These are phyloP conservation scores for Fusarium decemcellulare DNA, from an alignment of 2,329 filamentous ascomycete species.

Conservation along the genomic window DNA sequence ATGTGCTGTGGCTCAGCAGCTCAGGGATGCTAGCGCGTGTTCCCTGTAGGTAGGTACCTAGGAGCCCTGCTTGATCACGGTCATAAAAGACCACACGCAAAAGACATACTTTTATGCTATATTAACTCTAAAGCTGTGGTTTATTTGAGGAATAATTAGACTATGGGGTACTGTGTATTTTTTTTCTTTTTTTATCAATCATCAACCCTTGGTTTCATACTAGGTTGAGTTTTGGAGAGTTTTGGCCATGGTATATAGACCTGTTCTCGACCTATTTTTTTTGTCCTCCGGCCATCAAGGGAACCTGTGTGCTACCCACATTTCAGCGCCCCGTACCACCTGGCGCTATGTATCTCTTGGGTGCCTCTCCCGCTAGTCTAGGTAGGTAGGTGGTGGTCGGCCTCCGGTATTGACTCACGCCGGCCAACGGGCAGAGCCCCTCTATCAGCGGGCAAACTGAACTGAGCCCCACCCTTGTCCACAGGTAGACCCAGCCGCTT, in stretches of 20 bases:
- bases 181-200: too few species aligned
- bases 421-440: slow-evolving; percentile 21
- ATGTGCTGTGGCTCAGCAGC: slow-evolving; percentile 25
- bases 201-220: too few species aligned
- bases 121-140: too few species aligned
- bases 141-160: too few species aligned
- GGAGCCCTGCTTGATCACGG: too few species aligned
- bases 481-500: slow-evolving; percentile 9
- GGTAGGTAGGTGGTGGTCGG: neutral
- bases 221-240: too few species aligned
- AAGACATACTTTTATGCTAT: too few species aligned
- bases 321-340: neutral
- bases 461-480: slow-evolving; percentile 26
- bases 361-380: slow-evolving; percentile 6
- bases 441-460: slow-evolving; percentile 29
- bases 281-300: too few species aligned
- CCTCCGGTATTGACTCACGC: slow-evolving; percentile 39
- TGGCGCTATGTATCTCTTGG: neutral
- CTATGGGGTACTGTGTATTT: too few species aligned
- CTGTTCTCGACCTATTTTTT: too few species aligned
- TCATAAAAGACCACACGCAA: too few species aligned
- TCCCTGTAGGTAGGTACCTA: neutral
- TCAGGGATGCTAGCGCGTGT: neutral
- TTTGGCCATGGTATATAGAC: too few species aligned
- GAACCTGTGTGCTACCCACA: neutral